These are phyloP conservation scores for Scytalidium sp. DNA, from an alignment of 2,329 filamentous ascomycete genomes.

Conservation along the genomic window DNA sequence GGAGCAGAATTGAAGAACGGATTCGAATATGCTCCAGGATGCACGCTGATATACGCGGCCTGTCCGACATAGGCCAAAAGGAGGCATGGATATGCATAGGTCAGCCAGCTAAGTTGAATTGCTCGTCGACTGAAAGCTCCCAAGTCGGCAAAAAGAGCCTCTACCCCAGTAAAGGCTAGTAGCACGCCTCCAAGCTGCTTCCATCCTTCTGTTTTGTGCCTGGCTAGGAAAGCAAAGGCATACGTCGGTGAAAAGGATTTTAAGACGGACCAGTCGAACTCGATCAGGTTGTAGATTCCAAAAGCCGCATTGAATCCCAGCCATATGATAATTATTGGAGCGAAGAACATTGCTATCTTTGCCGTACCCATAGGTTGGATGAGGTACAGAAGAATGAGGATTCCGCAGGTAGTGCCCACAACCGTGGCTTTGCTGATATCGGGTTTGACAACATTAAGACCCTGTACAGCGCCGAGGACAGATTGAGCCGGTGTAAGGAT, in stretches of 20 bases:
- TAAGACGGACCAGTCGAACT: constrained; percentile 49
- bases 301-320: constrained; percentile 59
- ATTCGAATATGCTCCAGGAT: constrained; percentile 61
- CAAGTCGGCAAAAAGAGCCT: constrained; percentile 74
- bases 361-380: constrained; percentile 64
- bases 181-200: constrained; percentile 64
- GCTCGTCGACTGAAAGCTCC: constrained; percentile 69
- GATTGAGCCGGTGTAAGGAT: constrained; percentile 68
- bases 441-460: constrained; percentile 54
- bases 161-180: constrained; percentile 71
- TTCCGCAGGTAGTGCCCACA: constrained; percentile 61
- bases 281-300: constrained; percentile 59
- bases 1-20: constrained; percentile 72
- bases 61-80: constrained; percentile 52
- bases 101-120: constrained; percentile 71
- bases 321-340: constrained; percentile 67
- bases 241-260: constrained; percentile 55
- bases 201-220: constrained; percentile 59
- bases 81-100: constrained; percentile 64
- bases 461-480: constrained; percentile 66
- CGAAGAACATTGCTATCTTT: constrained; percentile 57
- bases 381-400: constrained; percentile 59
- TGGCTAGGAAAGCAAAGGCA: constrained; percentile 56
- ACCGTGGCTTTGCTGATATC: constrained; percentile 54
- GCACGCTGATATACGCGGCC: constrained; percentile 64